phyloP scores from a whole-genome alignment of 306 rosid genomes.

The Mucuna pruriens region DNA sequence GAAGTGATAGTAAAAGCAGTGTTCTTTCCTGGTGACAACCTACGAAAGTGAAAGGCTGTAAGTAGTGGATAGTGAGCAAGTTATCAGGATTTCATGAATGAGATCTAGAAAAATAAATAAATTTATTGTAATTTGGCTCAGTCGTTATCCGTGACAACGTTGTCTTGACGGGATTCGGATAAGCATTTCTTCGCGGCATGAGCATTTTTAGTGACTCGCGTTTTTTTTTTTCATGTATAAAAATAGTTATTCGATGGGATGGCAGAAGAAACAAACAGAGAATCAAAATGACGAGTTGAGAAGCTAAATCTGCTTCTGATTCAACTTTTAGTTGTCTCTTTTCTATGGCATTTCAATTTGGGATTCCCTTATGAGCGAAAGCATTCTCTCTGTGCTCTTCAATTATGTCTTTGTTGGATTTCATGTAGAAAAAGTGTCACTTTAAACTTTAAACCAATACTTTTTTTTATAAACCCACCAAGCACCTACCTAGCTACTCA shows the following conservation, averaged over 20 bases:
- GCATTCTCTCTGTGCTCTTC: background rate
- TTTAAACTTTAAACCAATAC: background rate
- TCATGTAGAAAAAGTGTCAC: background rate
- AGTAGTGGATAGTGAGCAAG: background rate
- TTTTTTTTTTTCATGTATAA: background rate
- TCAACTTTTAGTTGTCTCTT: conserved; percentile 9
- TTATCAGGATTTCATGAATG: background rate
- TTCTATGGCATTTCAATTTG: background rate
- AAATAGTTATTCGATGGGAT: background rate
- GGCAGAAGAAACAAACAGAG: background rate
- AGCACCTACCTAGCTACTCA: background rate
- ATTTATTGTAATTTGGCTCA: background rate
- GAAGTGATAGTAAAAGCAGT: background rate
- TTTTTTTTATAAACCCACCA: background rate
- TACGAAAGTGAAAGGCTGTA: background rate
- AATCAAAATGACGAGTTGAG: background rate
- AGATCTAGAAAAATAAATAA: background rate
- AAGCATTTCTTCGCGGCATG: background rate
- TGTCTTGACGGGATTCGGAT: background rate
- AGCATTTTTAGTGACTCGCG: background rate
- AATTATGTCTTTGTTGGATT: background rate
- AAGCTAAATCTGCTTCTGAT: background rate
- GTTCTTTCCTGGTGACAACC: background rate
- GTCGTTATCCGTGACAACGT: background rate
- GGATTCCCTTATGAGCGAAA: background rate